Evolutionary conservation across 2,329 filamentous ascomycete genomes (phyloP).

Genomic region (Neofusicoccum kwambonambiense): DNA sequence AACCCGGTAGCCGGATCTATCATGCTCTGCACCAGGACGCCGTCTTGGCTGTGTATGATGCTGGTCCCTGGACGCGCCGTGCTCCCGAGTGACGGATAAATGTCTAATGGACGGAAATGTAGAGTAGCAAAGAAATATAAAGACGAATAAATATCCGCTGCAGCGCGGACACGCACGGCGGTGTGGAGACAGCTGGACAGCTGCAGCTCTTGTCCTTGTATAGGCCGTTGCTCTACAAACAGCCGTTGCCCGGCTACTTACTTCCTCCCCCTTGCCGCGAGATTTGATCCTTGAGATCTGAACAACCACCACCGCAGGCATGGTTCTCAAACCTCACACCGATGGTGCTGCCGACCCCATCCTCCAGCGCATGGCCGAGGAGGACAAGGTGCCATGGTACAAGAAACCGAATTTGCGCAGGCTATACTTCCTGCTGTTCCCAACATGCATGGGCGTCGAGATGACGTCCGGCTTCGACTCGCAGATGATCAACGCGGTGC

Average conservation of each 20-base stretch:
- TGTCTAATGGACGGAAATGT: neutral
- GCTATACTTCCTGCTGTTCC: slow-evolving; percentile 33
- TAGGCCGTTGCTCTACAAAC: neutral
- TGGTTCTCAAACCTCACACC: slow-evolving; percentile 28
- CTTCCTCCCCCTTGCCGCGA: too few relatives aligned
- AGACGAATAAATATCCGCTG: too few relatives aligned
- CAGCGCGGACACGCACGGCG: too few relatives aligned
- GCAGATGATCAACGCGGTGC: slow-evolving; percentile 29
- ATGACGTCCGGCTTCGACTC: slow-evolving; percentile 19
- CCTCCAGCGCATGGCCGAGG: slow-evolving; percentile 40
- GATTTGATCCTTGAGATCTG: neutral
- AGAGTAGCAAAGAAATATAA: too few relatives aligned
- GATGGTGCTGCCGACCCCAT: slow-evolving; percentile 38
- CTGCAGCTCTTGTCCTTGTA: too few relatives aligned
- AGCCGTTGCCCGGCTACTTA: too few relatives aligned
- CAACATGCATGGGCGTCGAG: slow-evolving; percentile 34
- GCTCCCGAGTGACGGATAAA: neutral
- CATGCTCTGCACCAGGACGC: neutral
- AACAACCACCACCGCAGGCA: slow-evolving; percentile 17
- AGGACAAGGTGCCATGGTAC: slow-evolving; percentile 38
- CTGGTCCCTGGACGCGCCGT: neutral
- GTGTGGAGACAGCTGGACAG: too few relatives aligned
- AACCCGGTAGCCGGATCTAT: neutral
- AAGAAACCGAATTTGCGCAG: slow-evolving; percentile 28
- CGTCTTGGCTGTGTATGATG: neutral